A percentile compares a stretch with the other conserved stretches of the same genome.
These are phyloP conservation scores for Blastobotrys parvus DNA, from an alignment of 805 yeast species.

Conservation along the genomic window DNA sequence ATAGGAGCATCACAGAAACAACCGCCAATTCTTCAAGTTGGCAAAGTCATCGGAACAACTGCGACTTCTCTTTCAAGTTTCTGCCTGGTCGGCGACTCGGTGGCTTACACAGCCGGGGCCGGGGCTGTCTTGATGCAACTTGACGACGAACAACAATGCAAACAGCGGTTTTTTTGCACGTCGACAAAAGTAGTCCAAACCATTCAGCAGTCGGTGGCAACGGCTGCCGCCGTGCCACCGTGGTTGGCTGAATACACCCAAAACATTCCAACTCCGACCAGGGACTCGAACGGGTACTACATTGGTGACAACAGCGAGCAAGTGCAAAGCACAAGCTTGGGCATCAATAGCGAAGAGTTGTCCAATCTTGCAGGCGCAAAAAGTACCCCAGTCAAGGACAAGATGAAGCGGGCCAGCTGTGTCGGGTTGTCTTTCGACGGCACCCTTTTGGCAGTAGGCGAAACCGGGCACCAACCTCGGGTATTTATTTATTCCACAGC, in stretches of 20 bases:
- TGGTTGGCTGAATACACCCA: not conserved
- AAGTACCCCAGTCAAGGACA: conserved; percentile 25
- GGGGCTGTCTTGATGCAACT: conserved; percentile 20
- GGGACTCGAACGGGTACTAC: not conserved
- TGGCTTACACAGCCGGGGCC: conserved; percentile 25
- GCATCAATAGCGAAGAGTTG: conserved; percentile 3
- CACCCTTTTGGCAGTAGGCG: conserved; percentile 57
- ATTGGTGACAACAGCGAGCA: not conserved
- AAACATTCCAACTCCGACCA: not conserved
- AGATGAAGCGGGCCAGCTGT: conserved; percentile 47
- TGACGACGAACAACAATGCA: conserved; percentile 7
- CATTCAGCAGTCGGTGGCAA: conserved; percentile 3
- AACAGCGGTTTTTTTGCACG: conserved; percentile 13
- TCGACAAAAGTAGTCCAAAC: conserved; percentile 13
- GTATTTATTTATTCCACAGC: conserved; percentile 47
- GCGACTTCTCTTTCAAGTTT: conserved; percentile 12
- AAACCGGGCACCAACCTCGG: conserved; percentile 61
- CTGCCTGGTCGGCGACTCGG: conserved; percentile 9
- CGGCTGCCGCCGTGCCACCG: not conserved
- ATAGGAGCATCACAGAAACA: not conserved
- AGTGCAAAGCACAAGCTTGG: not conserved
- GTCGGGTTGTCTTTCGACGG: conserved; percentile 51
- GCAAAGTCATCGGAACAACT: conserved; percentile 18
- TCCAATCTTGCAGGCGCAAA: conserved; percentile 4
- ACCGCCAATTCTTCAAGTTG: not conserved